These are phyloP conservation scores for Euphorbia schlechtendalii DNA, from an alignment of 441 rosid species.

Conservation along the genomic window DNA sequence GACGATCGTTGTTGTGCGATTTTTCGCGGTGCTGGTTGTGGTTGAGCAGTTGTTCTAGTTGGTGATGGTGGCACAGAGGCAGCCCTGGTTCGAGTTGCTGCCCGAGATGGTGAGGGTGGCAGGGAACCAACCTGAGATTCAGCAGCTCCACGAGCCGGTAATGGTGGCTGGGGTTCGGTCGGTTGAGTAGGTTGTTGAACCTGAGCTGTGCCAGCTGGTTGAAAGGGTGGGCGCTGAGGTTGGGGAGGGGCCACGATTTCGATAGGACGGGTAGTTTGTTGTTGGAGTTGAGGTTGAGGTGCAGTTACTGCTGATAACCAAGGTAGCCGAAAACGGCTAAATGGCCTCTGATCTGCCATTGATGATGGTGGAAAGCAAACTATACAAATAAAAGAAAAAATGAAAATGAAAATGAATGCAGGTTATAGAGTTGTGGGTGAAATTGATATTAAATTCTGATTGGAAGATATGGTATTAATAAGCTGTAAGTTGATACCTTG, in stretches of 20 bases:
- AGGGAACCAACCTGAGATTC: constrained; percentile 18
- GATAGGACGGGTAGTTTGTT: constrained; percentile 23
- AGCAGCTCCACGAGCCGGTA: constrained; percentile 20
- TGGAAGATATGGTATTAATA: constrained; percentile 21
- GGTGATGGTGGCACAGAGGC: constrained; percentile 25
- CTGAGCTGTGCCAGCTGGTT: constrained; percentile 35
- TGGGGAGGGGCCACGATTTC: constrained; percentile 31
- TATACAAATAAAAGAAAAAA: background rate
- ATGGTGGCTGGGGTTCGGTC: constrained; percentile 17
- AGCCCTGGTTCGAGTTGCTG: constrained; percentile 12
- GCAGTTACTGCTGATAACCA: constrained; percentile 37
- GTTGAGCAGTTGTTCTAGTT: constrained; percentile 15
- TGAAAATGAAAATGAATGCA: background rate
- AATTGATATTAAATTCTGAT: constrained; percentile 12
- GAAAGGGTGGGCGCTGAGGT: constrained; percentile 39
- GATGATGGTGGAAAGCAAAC: constrained; percentile 9
- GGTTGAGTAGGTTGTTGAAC: constrained; percentile 14
- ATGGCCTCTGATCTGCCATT: constrained; percentile 47
- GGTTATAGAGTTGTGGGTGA: constrained; percentile 4
- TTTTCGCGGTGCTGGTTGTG: constrained; percentile 27
- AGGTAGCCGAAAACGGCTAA: constrained; percentile 52
- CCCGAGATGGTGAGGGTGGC: constrained; percentile 22
- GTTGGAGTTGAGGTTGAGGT: constrained; percentile 28
- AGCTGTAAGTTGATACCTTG: constrained; percentile 28
- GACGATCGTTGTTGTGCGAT: constrained; percentile 24